Base-by-base conservation (phyloP, 805 yeast genomes). In the Candida hungchunana region DNA sequence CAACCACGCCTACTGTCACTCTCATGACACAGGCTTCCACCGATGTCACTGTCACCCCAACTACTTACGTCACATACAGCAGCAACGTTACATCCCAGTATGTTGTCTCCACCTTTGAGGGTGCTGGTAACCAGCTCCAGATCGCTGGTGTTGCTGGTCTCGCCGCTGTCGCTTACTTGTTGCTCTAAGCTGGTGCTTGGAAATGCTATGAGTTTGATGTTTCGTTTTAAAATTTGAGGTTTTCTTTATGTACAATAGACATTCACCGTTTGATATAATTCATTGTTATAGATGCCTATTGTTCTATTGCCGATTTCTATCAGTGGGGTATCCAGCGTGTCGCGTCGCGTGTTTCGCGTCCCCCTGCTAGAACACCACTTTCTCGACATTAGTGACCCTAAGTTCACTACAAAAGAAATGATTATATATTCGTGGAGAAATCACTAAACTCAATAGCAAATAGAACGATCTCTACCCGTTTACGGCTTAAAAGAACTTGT, bases 21-120 rank as follows among this genome's bases (percentile, higher is more conserved):
- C 29, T 42, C 25, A 66, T 77, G 24, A 62, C 63, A 35, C 69
- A 64, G 43, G 66, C 71, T 46, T 65, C 73, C 22, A 69, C 74
- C 23, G 51, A 48, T 26, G 47, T 55, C 37, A 57, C 60, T 20
- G 49, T 58, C 27, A 63, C 67, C 24, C 63, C 66, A 39, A 62
- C 66, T n/a, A 53, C 62, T 32, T 53, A 47, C 52, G 50, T 59
- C 22, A 62, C 64, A 50, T 33, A 55, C 60, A 40, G 47, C 19
- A 43, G 32, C 46, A 13, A 23, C 12, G 44, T 42, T 26, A 27
- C 44, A 15, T 37, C 48, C 15, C 33, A 39, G 22, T 38, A 39
- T 24, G 22, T 40, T 7, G 32, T 50, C 18, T 27, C 41, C 22
- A 37, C 49, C 19, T 54, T 18, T 39, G 48, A 46, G 40, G 58